phyloP scores from a whole-genome alignment of 2,329 filamentous ascomycete genomes.

The Paecilomyces dactylethromorphus region DNA sequence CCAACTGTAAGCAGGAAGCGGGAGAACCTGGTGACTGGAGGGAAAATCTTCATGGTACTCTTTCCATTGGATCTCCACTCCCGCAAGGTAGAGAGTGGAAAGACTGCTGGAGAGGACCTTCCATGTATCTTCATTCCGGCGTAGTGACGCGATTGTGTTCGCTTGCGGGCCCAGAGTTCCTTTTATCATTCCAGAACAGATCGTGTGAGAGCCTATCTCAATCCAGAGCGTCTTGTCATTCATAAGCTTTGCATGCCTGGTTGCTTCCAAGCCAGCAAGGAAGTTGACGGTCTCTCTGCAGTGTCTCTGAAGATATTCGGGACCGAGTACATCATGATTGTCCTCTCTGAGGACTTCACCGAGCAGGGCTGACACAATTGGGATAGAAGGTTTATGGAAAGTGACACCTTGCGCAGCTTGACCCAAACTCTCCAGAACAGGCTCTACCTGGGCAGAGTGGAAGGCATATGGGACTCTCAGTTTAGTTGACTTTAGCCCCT shows the following conservation, averaged over 20 bases:
- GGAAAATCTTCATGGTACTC: slow-evolving; percentile 38
- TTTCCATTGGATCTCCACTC: slow-evolving; percentile 35
- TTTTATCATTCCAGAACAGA: slow-evolving; percentile 41
- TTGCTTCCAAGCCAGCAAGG: slow-evolving; percentile 34
- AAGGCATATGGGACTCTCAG: slow-evolving; percentile 41
- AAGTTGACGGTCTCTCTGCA: slow-evolving; percentile 43
- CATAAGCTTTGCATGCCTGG: slow-evolving; percentile 22
- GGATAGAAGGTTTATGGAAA: slow-evolving; percentile 34
- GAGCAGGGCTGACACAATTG: slow-evolving; percentile 42
- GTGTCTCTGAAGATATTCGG: slow-evolving; percentile 35
- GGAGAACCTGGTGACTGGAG: slow-evolving; percentile 40
- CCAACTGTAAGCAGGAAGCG: slow-evolving; percentile 61
- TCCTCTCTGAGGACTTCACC: slow-evolving; percentile 34
- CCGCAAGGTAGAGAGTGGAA: slow-evolving; percentile 28
- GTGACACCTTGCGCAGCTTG: slow-evolving; percentile 28
- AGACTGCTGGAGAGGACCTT: slow-evolving; percentile 32
- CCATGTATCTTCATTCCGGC: slow-evolving; percentile 37
- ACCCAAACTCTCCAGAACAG: slow-evolving; percentile 38
- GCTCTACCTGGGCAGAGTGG: slow-evolving; percentile 41
- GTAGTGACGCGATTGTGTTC: slow-evolving; percentile 32
- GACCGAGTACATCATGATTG: slow-evolving; percentile 24
- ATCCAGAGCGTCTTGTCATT: slow-evolving; percentile 32
- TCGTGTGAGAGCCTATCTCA: slow-evolving; percentile 44
- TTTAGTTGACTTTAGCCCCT: slow-evolving; percentile 35
- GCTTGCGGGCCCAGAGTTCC: slow-evolving; percentile 20